Evolutionary conservation across 116 monocot species (phyloP).

Genomic region (Posidonia oceanica): DNA sequence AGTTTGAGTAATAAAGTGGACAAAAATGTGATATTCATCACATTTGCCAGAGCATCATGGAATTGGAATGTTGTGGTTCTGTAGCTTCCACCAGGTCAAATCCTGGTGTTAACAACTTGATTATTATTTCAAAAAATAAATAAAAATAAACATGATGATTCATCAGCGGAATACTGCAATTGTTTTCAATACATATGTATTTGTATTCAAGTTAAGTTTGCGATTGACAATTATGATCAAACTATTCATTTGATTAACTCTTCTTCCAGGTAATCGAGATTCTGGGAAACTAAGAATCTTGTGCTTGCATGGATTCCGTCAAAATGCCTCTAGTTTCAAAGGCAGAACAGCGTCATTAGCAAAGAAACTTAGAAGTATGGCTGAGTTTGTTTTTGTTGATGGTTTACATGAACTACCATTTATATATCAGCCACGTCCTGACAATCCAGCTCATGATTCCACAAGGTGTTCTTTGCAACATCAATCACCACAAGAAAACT

Average conservation of each 20-base stretch:
- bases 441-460: background rate
- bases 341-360: conserved; percentile 79
- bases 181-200: too few relatives aligned
- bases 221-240: too few relatives aligned
- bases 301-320: conserved; percentile 94
- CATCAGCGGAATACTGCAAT: too few relatives aligned
- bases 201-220: too few relatives aligned
- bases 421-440: conserved; percentile 28
- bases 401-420: conserved; percentile 74
- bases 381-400: conserved; percentile 59
- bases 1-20: too few relatives aligned
- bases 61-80: too few relatives aligned
- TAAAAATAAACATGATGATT: too few relatives aligned
- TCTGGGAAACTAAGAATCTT: conserved; percentile 63
- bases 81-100: too few relatives aligned
- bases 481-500: conserved; percentile 17
- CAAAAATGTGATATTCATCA: too few relatives aligned
- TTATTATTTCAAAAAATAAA: too few relatives aligned
- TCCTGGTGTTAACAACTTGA: too few relatives aligned
- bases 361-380: conserved; percentile 68
- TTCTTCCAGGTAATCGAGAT: conserved; percentile 10
- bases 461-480: conserved; percentile 6
- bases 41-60: too few relatives aligned
- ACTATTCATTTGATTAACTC: background rate
- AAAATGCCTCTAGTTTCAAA: conserved; percentile 86